Evolutionary conservation across 495 filamentous ascomycete genomes (phyloP).

Genomic region (Neurospora sp.): DNA sequence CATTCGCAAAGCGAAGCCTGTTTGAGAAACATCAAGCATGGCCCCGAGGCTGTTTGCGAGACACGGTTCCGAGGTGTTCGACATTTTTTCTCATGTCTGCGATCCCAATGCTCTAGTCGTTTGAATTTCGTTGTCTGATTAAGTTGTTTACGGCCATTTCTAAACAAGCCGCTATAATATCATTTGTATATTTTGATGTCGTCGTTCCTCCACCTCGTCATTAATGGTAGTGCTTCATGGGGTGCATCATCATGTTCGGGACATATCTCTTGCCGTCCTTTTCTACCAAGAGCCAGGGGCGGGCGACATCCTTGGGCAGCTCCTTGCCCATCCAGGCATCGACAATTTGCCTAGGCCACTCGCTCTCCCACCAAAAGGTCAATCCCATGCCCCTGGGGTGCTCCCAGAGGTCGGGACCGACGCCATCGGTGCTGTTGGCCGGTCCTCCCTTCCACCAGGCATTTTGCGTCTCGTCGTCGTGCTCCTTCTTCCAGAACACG

Average conservation of each 20-base stretch:
- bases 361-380: constrained; percentile 25
- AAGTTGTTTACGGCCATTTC: background rate
- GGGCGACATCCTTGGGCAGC: background rate
- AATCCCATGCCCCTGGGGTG: constrained; percentile 18
- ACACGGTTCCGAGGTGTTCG: background rate
- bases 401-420: constrained; percentile 13
- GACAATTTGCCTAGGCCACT: constrained; percentile 15
- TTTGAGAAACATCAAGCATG: background rate
- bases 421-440: constrained; percentile 11
- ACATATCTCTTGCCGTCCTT: constrained; percentile 15
- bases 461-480: constrained; percentile 10
- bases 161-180: background rate
- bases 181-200: background rate
- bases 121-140: background rate
- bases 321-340: constrained; percentile 15
- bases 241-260: constrained; percentile 25
- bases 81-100: background rate
- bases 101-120: background rate
- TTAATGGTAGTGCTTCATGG: constrained; percentile 17
- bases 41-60: background rate
- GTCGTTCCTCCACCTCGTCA: background rate
- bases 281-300: constrained; percentile 16
- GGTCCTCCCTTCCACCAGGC: constrained; percentile 29
- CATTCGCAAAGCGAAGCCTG: background rate
- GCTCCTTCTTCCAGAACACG: constrained; percentile 14